Evolutionary conservation across 106 monocot genomes (phyloP).

Genomic region (Dendrobium catenatum): DNA sequence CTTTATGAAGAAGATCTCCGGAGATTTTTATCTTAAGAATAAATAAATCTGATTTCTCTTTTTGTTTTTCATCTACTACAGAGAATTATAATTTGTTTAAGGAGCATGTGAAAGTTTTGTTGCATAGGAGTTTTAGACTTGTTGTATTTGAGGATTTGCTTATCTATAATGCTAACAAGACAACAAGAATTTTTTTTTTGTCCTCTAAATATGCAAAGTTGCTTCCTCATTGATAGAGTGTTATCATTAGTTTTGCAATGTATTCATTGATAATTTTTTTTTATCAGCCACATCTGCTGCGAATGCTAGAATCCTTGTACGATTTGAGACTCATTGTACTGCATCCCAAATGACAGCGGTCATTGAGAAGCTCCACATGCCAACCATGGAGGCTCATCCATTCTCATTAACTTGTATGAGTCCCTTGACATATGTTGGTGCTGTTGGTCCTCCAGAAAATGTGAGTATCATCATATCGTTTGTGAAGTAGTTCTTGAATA

Average conservation of each 20-base stretch:
- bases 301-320: constrained; percentile 24
- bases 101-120: too few relatives aligned
- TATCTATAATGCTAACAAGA: too few relatives aligned
- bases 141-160: too few relatives aligned
- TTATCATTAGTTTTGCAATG: not conserved
- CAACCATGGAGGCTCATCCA: constrained; percentile 30
- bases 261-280: constrained; percentile 1
- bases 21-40: too few relatives aligned
- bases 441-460: constrained; percentile 44
- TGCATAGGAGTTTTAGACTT: too few relatives aligned
- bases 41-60: too few relatives aligned
- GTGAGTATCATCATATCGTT: constrained; percentile 5
- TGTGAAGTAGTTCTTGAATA: too few relatives aligned
- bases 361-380: constrained; percentile 31
- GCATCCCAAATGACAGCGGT: constrained; percentile 26
- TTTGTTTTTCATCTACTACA: too few relatives aligned
- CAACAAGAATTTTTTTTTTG: too few relatives aligned
- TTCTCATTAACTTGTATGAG: constrained; percentile 21
- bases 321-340: constrained; percentile 17
- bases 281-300: constrained; percentile 16
- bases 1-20: too few relatives aligned
- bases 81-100: too few relatives aligned
- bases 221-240: not conserved
- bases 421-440: constrained; percentile 41
- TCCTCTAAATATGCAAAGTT: not conserved